phyloP scores from a whole-genome alignment of 2,329 filamentous ascomycete genomes.

The Biscogniauxia marginata region DNA sequence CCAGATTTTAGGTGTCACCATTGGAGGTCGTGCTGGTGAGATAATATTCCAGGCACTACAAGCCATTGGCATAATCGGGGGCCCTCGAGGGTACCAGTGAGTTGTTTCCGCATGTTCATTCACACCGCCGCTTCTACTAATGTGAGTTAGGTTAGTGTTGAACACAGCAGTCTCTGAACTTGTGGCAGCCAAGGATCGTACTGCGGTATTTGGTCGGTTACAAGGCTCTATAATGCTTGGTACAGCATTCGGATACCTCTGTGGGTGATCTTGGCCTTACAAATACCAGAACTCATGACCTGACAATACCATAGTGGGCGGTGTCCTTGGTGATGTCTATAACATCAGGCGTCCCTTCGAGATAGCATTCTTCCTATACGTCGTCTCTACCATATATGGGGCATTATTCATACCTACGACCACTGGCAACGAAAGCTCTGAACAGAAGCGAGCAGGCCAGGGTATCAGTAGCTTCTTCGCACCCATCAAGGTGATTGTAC shows the following conservation, averaged over 20 bases:
- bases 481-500: conserved; percentile 60
- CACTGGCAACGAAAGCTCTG: conserved; percentile 8
- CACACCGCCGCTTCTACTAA: not conserved
- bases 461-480: conserved; percentile 58
- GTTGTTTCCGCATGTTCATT: conserved; percentile 1
- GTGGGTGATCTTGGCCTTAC: conserved; percentile 32
- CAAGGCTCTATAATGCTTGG: conserved; percentile 69
- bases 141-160: conserved; percentile 48
- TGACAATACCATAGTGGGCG: conserved; percentile 46
- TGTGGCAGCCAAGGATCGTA: conserved; percentile 57
- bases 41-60: conserved; percentile 66
- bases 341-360: conserved; percentile 65
- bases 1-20: conserved; percentile 63
- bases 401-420: conserved; percentile 41
- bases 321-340: conserved; percentile 61
- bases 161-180: conserved; percentile 69
- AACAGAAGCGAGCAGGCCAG: conserved; percentile 23
- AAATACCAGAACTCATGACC: not conserved
- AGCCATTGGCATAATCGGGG: conserved; percentile 66
- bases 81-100: conserved; percentile 64
- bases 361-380: conserved; percentile 58
- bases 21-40: conserved; percentile 62
- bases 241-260: conserved; percentile 60
- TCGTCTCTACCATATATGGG: conserved; percentile 43
- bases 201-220: conserved; percentile 61